Base-by-base conservation (phyloP, 140 eudicot genomes). In the Ambrosia hybrid region DNA sequence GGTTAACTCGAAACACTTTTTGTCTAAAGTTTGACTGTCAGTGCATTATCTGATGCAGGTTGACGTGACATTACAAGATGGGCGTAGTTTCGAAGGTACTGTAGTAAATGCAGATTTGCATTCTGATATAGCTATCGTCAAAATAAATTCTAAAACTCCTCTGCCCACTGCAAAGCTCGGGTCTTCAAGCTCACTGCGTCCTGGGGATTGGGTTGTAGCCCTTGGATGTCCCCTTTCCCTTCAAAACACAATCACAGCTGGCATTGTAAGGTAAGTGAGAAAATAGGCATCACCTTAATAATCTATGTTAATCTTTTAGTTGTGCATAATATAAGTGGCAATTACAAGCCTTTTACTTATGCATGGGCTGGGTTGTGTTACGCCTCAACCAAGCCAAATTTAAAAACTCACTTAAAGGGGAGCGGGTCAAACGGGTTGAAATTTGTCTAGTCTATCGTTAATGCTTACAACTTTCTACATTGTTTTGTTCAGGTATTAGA, bases 191-290 rank as follows among this genome's bases (percentile, higher is more conserved):
- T 84, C 83, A 72, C 89, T 93, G 53, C 95, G 96, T 46, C 96
- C 98, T 59, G 98, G 98, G 49, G 96, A 93, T 64, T 93, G 98
- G 98, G 96, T 93, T 59, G 78, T 93, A 38, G 92, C 98, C 57
- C 37, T 93, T 84, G 98, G 98, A 58, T 93, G 96, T 45, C 98
- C 98, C 21, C 91, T 87, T 68, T 85, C 96, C 68, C 96, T 93
- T 73, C 98, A 93, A 78, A 89, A 93, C 76, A 93, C 96, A 3
- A 59, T 89, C 36, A 92, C 98, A 21, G 93, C 98, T 26, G 98
- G 98, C 67, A 92, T 92, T 64, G 89, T 92, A 51, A 92, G 98
- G 98, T 89, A 85, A n/a, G 51, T 41, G 46, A 6, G 43, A 53
- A 68, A 15, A n/a, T 55, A 65, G 59, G 11, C 53, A 45, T 39